These are phyloP conservation scores for Wickerhamomyces hampshirensis DNA, from an alignment of 805 yeast genomes.

Conservation along the genomic window DNA sequence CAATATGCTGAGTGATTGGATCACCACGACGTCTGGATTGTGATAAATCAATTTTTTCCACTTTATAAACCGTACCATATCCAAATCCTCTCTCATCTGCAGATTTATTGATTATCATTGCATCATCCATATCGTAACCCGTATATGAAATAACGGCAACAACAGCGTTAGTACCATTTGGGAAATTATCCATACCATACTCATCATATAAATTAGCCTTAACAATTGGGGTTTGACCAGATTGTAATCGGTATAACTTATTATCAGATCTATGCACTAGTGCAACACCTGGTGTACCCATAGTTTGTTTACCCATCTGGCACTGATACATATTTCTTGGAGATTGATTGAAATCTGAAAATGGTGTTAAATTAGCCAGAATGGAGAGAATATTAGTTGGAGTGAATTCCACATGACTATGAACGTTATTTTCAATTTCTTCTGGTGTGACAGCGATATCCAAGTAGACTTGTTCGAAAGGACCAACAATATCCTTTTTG, in stretches of 20 bases:
- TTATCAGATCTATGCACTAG: constrained; percentile 89
- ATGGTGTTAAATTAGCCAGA: constrained; percentile 95
- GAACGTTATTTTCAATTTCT: constrained; percentile 77
- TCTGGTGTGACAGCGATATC: constrained; percentile 91
- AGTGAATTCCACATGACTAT: constrained; percentile 89
- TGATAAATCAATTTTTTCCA: constrained; percentile 82
- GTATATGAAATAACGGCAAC: constrained; percentile 98
- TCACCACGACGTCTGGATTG: constrained; percentile 83
- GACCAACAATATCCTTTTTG: constrained; percentile 86
- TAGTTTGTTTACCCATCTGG: constrained; percentile 99
- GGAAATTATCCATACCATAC: constrained; percentile 97
- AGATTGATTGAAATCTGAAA: constrained; percentile 96
- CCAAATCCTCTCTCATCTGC: constrained; percentile 98
- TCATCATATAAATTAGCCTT: constrained; percentile 91
- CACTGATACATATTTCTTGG: constrained; percentile 99
- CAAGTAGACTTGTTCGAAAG: constrained; percentile 97
- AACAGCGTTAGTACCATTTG: constrained; percentile 97
- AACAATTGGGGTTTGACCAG: constrained; percentile 97
- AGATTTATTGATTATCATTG: constrained; percentile 95
- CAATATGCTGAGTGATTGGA: constrained; percentile 90
- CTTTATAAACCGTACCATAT: constrained; percentile 94
- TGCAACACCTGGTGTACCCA: constrained; percentile 99
- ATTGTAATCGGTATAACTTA: constrained; percentile 85
- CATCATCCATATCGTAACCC: constrained; percentile 99
- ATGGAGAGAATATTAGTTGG: constrained; percentile 95